Percentiles rank a stretch among this genome's conserved stretches.
These are phyloP conservation scores for Adiantum capillusveneris DNA, from an alignment of 75 land plant species.

Conservation along the genomic window DNA sequence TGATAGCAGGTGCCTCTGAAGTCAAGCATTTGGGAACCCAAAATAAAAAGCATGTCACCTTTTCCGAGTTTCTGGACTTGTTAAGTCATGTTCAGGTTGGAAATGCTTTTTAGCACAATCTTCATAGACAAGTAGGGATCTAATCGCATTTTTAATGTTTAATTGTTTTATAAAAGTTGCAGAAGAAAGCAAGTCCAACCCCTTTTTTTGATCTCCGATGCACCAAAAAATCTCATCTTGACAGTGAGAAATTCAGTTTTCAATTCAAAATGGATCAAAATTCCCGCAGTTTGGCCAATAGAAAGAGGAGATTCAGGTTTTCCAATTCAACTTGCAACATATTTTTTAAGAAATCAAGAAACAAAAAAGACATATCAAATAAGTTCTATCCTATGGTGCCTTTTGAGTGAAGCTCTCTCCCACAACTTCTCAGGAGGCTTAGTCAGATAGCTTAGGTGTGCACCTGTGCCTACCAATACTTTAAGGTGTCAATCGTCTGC, in stretches of 20 bases:
- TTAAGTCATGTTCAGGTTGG: conserved; percentile 18
- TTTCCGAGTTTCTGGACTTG: conserved; percentile 19
- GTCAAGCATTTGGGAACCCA: conserved; percentile 11
- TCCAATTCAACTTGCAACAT: neutral
- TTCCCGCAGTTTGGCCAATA: conserved; percentile 21
- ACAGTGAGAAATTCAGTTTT: conserved; percentile 6
- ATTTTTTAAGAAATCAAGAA: no score
- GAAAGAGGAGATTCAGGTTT: conserved; percentile 26
- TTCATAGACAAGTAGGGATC: neutral
- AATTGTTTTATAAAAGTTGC: neutral
- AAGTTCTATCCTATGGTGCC: no score
- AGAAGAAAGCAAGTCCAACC: conserved; percentile 10
- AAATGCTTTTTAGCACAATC: neutral
- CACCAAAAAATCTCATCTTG: conserved; percentile 15
- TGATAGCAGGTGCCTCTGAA: conserved; percentile 14
- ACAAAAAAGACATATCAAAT: no score
- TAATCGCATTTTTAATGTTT: neutral
- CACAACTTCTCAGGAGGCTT: no score
- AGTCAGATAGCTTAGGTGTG: no score
- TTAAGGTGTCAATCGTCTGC: no score
- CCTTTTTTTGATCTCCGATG: conserved; percentile 5
- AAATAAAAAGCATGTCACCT: conserved; percentile 11
- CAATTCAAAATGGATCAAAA: conserved; percentile 31
- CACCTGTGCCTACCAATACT: no score
- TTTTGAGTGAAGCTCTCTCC: no score